Evolutionary conservation across 768 basidiomycete genomes (phyloP).

Genomic region (Lyophyllum shimeji): DNA sequence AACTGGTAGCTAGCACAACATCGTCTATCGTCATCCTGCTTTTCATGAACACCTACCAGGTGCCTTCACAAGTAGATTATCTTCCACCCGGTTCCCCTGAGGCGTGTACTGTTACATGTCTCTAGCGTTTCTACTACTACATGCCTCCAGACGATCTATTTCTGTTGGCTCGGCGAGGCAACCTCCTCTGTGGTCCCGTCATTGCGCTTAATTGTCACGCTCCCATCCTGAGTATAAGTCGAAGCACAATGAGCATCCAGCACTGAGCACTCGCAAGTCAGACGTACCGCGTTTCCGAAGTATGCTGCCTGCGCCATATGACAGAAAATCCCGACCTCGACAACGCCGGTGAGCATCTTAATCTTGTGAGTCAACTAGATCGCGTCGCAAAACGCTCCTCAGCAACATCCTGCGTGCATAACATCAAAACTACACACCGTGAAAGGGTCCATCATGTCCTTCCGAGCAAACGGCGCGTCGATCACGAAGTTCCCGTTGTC

Average conservation of each 20-base stretch:
- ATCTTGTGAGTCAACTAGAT: constrained; percentile 72
- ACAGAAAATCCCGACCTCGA: constrained; percentile 99
- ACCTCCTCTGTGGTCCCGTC: constrained; percentile 47
- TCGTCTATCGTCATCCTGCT: too few species aligned
- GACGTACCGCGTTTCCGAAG: constrained; percentile 80
- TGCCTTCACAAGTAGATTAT: too few species aligned
- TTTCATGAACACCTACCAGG: too few species aligned
- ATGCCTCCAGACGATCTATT: neutral
- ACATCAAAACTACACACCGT: constrained; percentile 37
- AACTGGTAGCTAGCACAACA: too few species aligned
- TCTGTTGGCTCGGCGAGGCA: constrained; percentile 4
- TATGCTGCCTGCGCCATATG: constrained; percentile 93
- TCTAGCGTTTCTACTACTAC: neutral
- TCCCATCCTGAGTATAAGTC: constrained; percentile 60
- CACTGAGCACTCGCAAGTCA: neutral
- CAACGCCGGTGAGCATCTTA: constrained; percentile 95
- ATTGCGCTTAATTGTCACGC: constrained; percentile 59
- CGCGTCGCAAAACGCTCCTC: neutral
- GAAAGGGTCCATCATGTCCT: constrained; percentile 65
- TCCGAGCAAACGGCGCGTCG: constrained; percentile 85
- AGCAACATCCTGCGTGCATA: neutral
- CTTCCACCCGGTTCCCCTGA: too few species aligned
- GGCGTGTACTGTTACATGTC: neutral
- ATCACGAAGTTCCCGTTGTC: constrained; percentile 99
- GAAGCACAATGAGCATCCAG: neutral